Conservation (phyloP, 371 early-diverging fungal genomes). For the Vairimorpha necatrix region DNA sequence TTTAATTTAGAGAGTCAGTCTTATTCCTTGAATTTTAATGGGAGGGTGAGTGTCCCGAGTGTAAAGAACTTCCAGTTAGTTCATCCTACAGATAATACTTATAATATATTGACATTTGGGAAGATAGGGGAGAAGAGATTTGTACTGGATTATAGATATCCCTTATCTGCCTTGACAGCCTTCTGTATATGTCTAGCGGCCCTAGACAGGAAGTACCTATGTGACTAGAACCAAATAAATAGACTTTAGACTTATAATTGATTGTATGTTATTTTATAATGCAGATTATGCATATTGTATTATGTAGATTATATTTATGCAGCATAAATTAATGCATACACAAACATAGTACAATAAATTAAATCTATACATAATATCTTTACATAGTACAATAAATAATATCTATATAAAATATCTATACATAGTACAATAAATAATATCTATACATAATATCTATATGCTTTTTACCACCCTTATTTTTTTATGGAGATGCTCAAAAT, state of each 20-base stretch:
- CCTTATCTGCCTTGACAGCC: conserved; percentile 79
- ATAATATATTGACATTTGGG: conserved; percentile 89
- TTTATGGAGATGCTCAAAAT: conserved; percentile 1
- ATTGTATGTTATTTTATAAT: no score
- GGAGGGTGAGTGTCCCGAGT: conserved; percentile 79
- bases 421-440: no score
- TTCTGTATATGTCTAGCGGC: conserved; percentile 83
- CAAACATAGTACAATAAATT: no score
- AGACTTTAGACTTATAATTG: no score
- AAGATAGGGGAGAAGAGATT: conserved; percentile 72
- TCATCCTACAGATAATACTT: conserved; percentile 63
- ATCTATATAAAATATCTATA: no score
- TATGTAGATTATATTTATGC: no score
- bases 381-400: no score
- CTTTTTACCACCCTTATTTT: no score
- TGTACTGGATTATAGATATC: conserved; percentile 85
- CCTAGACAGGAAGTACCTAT: conserved; percentile 62
- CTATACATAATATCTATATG: no score
- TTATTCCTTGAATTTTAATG: conserved; percentile 85
- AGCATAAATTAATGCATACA: no score
- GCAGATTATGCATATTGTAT: no score
- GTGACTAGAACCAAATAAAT: conserved; percentile 19
- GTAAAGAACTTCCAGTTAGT: conserved; percentile 95
- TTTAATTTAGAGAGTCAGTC: conserved; percentile 78
- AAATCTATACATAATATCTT: no score